These are phyloP conservation scores for Globisporangium splendens DNA, from an alignment of 352 stramenopile species.

Conservation along the genomic window DNA sequence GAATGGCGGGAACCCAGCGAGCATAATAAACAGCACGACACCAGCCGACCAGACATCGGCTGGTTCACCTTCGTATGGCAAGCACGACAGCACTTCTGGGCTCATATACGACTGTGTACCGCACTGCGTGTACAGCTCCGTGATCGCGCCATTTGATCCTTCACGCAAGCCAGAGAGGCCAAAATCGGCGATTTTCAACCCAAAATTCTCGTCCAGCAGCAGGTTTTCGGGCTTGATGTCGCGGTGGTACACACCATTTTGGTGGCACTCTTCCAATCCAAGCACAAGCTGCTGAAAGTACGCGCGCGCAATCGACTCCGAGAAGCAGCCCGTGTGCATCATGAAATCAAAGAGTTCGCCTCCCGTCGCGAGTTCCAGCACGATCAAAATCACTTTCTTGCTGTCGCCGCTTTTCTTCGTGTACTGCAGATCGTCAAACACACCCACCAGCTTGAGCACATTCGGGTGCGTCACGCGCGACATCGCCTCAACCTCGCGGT, in stretches of 20 bases:
- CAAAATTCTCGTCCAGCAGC: constrained; percentile 79
- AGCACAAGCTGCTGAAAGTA: constrained; percentile 88
- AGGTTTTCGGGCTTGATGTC: constrained; percentile 95
- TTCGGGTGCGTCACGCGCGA: constrained; percentile 79
- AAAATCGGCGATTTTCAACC: constrained; percentile 95
- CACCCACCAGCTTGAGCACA: constrained; percentile 75
- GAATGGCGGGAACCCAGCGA: constrained; percentile 91
- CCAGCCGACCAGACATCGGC: constrained; percentile 91
- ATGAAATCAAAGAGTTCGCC: constrained; percentile 92
- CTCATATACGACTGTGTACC: constrained; percentile 92
- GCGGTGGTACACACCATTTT: constrained; percentile 84
- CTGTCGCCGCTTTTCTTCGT: constrained; percentile 66
- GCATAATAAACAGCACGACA: constrained; percentile 93
- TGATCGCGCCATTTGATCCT: constrained; percentile 48
- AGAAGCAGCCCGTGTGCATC: constrained; percentile 91
- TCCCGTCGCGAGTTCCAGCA: constrained; percentile 83
- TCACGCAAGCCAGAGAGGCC: constrained; percentile 90
- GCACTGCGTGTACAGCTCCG: constrained; percentile 85
- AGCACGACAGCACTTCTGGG: constrained; percentile 85
- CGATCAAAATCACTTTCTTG: constrained; percentile 85
- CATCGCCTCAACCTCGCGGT: constrained; percentile 90
- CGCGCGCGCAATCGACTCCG: constrained; percentile 78
- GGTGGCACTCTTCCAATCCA: constrained; percentile 80
- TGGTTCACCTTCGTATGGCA: constrained; percentile 81
- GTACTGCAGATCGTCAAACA: constrained; percentile 72